Conservation (phyloP, 75 land plant genomes). For the Gnetum montanum region DNA sequence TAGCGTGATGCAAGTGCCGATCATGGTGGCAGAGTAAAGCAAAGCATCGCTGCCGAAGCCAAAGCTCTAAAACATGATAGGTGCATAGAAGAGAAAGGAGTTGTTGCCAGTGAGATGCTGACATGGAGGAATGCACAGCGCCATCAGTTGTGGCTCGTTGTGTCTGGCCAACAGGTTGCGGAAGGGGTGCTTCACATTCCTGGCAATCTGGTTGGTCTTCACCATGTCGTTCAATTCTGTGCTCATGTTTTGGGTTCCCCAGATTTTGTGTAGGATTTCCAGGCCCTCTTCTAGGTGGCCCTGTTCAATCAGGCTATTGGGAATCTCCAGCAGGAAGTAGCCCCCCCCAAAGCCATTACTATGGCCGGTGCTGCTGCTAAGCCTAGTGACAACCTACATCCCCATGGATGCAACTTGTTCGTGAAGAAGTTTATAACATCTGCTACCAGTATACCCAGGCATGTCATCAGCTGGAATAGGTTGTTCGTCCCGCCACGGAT, state of each 20-base stretch:
- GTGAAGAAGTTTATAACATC: conserved; percentile 58
- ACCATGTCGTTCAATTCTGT: conserved; percentile 60
- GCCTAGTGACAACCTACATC: conserved; percentile 73
- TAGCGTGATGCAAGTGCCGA: conserved; percentile 39
- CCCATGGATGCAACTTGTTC: conserved; percentile 66
- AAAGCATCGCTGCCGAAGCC: conserved; percentile 62
- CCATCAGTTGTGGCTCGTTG: conserved; percentile 64
- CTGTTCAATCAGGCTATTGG: conserved; percentile 75
- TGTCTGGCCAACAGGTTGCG: conserved; percentile 39
- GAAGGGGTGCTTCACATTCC: conserved; percentile 52
- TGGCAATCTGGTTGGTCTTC: conserved; percentile 55
- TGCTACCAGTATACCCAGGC: conserved; percentile 56
- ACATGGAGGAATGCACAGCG: conserved; percentile 56
- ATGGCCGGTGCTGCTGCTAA: conserved; percentile 53
- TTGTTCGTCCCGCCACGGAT: conserved; percentile 63
- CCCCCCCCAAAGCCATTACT: conserved; percentile 61
- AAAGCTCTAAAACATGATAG: conserved; percentile 71
- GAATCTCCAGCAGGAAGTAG: conserved; percentile 58
- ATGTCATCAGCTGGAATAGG: conserved; percentile 60
- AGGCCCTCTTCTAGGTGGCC: conserved; percentile 46
- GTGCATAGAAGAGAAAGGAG: conserved; percentile 81
- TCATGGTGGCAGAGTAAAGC: conserved; percentile 55
- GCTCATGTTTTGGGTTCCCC: conserved; percentile 52
- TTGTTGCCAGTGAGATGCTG: conserved; percentile 86
- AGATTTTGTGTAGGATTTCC: conserved; percentile 35